Base-by-base conservation (phyloP, 1,284 basidiomycete genomes). In the Puccinia polysora region DNA sequence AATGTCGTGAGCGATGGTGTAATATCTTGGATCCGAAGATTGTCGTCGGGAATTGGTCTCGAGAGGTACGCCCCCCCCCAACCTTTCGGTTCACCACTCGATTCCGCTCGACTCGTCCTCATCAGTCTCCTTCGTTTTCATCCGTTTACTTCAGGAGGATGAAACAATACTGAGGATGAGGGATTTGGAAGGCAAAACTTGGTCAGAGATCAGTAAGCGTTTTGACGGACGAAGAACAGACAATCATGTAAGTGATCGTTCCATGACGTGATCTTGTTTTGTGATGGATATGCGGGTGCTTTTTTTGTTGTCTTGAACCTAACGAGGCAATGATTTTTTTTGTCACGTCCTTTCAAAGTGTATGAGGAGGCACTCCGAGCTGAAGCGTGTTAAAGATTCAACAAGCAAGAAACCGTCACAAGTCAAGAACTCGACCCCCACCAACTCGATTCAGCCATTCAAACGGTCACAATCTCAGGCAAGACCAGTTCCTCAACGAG, bases 171-270 rank as follows among this genome's bases (percentile, higher is more conserved):
- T 75, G 12, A 43, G 53, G 1, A 15, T 75, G 40, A 60, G 74
- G 2, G 73, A 76, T 45, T 65, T 53, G 8, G 71, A 75, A n/a
- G 20, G 53, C 0, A 72, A 63, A 43, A 50, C 40, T 6, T 77
- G 76, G 76, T 43, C 52, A 36, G 74, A 76, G 45, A 75, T 77
- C 20, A 32, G 75, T 14, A 50, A 43, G 4, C 63, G 49, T 4
- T 75, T 75, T 34, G 18, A 64, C 6, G 74, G 67, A 6, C 14
- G 49, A 2, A 45, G 75, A 4, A 77, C 73, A 15, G 75, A 75
- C 52, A 73, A 73, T 47, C 52, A 74, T 38, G 76, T 77, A 52
- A 25, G 53, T 73, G 20, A 25, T 15, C 8, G 32, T 30, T 53
- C 50, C 32, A 30, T n/a, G n/a, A n/a, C n/a, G 20, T 30, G 25